A percentile compares a stretch with the other conserved stretches of the same genome.
phyloP scores from a whole-genome alignment of 768 basidiomycete species.

The Amanita phalloides region DNA sequence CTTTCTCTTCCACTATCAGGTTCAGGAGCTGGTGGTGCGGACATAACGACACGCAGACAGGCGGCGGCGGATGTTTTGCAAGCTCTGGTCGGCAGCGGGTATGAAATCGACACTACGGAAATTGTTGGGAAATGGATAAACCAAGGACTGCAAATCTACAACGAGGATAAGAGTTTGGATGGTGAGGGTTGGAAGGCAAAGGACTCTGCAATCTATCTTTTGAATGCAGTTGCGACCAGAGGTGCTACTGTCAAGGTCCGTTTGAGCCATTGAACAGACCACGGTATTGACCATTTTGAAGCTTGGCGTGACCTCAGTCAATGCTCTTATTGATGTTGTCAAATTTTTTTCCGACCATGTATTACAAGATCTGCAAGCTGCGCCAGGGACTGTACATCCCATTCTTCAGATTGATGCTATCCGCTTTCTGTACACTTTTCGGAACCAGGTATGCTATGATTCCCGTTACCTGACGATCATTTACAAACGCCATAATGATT shows the following conservation, averaged over 20 bases:
- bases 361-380: slow-evolving; percentile 73
- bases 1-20: slow-evolving; percentile 53
- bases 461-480: slow-evolving; percentile 1
- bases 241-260: slow-evolving; percentile 78
- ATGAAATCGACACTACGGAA: slow-evolving; percentile 78
- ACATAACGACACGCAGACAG: slow-evolving; percentile 79
- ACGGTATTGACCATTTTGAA: slow-evolving; percentile 16
- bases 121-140: slow-evolving; percentile 82
- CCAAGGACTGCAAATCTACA: slow-evolving; percentile 61
- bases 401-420: slow-evolving; percentile 96
- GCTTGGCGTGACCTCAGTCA: slow-evolving; percentile 92
- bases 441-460: slow-evolving; percentile 63
- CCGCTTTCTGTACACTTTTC: slow-evolving; percentile 87
- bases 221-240: slow-evolving; percentile 88
- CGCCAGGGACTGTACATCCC: slow-evolving; percentile 61
- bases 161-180: slow-evolving; percentile 41
- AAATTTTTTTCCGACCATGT: slow-evolving; percentile 93
- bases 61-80: slow-evolving; percentile 95
- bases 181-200: slow-evolving; percentile 70
- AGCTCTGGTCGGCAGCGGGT: slow-evolving; percentile 72
- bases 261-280: background rate
- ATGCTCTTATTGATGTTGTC: slow-evolving; percentile 86
- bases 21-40: slow-evolving; percentile 21
- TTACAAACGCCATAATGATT: background rate
- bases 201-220: slow-evolving; percentile 84